Conservation (phyloP, 306 rosid genomes). For the Pterocarpus santalinus region DNA sequence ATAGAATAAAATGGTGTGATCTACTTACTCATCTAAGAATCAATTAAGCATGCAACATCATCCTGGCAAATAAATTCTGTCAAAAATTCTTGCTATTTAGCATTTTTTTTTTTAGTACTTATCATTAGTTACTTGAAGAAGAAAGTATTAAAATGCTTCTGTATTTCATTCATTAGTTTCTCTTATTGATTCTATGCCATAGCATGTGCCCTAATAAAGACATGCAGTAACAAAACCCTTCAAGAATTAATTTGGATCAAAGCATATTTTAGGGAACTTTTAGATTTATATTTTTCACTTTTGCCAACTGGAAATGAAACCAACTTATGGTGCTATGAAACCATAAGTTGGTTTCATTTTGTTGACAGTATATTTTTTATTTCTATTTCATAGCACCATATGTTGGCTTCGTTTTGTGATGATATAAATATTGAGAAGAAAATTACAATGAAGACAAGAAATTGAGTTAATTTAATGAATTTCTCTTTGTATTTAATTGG, state of each 20-base stretch:
- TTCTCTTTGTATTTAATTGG: background rate
- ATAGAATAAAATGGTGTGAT: too few relatives aligned
- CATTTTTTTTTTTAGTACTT: background rate
- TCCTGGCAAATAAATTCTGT: background rate
- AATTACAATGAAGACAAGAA: conserved; percentile 2
- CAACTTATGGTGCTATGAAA: background rate
- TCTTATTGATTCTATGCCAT: background rate
- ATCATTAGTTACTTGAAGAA: background rate
- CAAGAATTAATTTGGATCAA: background rate
- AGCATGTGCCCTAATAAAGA: background rate
- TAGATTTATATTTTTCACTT: background rate
- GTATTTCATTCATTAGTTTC: background rate
- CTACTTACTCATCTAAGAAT: background rate
- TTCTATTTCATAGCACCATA: too few relatives aligned
- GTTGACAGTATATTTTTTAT: too few relatives aligned
- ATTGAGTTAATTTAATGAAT: conserved; percentile 3
- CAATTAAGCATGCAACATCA: background rate
- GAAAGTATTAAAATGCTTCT: background rate
- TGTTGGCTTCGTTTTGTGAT: background rate
- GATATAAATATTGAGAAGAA: background rate
- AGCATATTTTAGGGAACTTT: background rate
- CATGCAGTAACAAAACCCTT: background rate
- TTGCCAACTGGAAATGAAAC: background rate
- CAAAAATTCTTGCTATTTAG: background rate
- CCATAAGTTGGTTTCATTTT: too few relatives aligned